A percentile compares a stretch with the other conserved stretches of the same genome.
phyloP scores from a whole-genome alignment of 2,329 filamentous ascomycete species.

The Aspergillus flavus region DNA sequence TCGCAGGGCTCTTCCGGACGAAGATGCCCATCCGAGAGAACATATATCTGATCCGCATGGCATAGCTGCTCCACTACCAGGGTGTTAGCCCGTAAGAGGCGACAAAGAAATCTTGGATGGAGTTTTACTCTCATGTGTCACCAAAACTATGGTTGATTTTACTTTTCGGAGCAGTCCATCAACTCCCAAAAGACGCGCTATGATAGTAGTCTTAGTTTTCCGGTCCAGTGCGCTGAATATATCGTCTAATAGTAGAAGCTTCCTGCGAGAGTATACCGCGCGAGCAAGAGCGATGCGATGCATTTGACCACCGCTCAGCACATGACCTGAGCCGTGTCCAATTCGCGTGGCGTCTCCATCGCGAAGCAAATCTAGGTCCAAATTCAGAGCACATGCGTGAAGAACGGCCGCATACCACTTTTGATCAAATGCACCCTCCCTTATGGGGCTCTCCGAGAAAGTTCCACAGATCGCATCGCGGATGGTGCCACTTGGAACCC shows the following conservation, averaged over 20 bases:
- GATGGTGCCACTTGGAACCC: slow-evolving; percentile 83
- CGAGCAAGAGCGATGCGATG: slow-evolving; percentile 8
- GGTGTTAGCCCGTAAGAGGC: too few species aligned
- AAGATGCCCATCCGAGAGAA: too few species aligned
- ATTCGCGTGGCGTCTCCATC: slow-evolving; percentile 20
- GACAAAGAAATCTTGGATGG: too few species aligned
- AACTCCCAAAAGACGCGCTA: slow-evolving; percentile 10
- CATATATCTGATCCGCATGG: too few species aligned
- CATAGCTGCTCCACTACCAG: too few species aligned
- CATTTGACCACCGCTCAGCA: too few species aligned
- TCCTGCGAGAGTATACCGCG: slow-evolving; percentile 16
- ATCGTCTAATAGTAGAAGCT: slow-evolving; percentile 21
- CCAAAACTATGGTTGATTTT: slow-evolving; percentile 14
- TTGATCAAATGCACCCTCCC: slow-evolving; percentile 12
- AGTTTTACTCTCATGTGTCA: slow-evolving; percentile 6
- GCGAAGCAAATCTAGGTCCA: slow-evolving; percentile 27
- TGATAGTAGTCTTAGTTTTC: slow-evolving; percentile 9
- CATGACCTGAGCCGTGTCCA: too few species aligned
- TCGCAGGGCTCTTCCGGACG: too few species aligned
- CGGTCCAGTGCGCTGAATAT: slow-evolving; percentile 17
- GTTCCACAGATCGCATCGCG: slow-evolving; percentile 40
- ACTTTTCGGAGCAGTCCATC: slow-evolving; percentile 13
- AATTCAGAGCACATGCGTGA: slow-evolving; percentile 22
- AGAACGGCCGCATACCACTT: slow-evolving; percentile 23
- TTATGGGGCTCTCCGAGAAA: too few species aligned